Evolutionary conservation across 352 stramenopile genomes (phyloP).

Genomic region (Thraustotheca clavata): DNA sequence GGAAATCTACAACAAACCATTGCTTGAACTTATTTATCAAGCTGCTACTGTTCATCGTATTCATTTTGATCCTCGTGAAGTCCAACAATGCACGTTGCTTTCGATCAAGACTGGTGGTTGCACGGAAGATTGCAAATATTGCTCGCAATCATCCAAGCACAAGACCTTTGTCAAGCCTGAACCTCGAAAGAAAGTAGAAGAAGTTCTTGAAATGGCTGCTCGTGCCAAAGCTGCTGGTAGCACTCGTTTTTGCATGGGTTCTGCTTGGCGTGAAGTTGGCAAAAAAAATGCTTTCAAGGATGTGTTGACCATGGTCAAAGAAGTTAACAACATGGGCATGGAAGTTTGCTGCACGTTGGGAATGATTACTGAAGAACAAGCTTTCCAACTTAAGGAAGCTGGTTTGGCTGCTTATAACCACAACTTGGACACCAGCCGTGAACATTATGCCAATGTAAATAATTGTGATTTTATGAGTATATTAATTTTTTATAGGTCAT

Average conservation of each 20-base stretch:
- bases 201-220: constrained; percentile 92
- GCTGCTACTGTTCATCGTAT: constrained; percentile 95
- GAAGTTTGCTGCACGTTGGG: constrained; percentile 96
- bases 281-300: constrained; percentile 98
- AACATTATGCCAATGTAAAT: constrained; percentile 92
- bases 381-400: constrained; percentile 94
- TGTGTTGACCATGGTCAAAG: constrained; percentile 95
- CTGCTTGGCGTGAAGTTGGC: constrained; percentile 95
- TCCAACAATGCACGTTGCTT: constrained; percentile 96
- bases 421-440: constrained; percentile 96
- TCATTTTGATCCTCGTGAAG: constrained; percentile 95
- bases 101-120: constrained; percentile 97
- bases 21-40: constrained; percentile 97
- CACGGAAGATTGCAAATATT: constrained; percentile 93
- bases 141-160: constrained; percentile 92
- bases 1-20: constrained; percentile 89
- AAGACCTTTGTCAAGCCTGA: constrained; percentile 99
- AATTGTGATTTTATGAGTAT: neutral
- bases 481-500: constrained; percentile 56
- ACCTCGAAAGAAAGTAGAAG: constrained; percentile 94
- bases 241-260: constrained; percentile 98
- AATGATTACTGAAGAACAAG: constrained; percentile 95
- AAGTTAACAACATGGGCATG: constrained; percentile 87
- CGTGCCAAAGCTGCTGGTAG: constrained; percentile 94
- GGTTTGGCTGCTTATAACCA: constrained; percentile 98